phyloP scores from a whole-genome alignment of 2,329 filamentous ascomycete species.

The Colletotrichum liriopes region DNA sequence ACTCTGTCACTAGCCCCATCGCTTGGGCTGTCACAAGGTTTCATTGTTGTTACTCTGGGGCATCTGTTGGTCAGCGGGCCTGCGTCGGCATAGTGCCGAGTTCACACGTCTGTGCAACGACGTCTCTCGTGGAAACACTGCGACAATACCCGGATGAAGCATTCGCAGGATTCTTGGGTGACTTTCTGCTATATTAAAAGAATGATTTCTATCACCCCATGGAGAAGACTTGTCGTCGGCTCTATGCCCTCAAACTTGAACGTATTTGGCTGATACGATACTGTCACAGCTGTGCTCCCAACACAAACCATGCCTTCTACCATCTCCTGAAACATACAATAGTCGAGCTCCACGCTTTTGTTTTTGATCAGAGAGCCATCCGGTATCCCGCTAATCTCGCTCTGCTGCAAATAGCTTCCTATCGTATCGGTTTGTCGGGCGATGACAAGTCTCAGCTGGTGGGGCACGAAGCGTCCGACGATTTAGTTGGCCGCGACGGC shows the following conservation, averaged over 20 bases:
- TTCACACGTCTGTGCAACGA: constrained; percentile 24
- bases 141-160: too few species aligned
- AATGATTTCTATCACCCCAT: rapidly evolving
- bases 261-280: too few species aligned
- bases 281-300: too few species aligned
- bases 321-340: too few species aligned
- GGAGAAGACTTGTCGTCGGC: background rate
- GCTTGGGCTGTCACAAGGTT: background rate
- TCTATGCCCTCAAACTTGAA: background rate
- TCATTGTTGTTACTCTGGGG: constrained; percentile 14
- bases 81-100: constrained; percentile 33
- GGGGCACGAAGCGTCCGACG: background rate
- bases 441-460: background rate
- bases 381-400: too few species aligned
- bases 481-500: too few species aligned
- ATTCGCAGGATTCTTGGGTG: background rate
- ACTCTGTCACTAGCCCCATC: background rate
- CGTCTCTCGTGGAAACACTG: background rate
- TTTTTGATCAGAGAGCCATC: too few species aligned
- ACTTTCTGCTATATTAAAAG: background rate
- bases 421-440: too few species aligned
- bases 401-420: too few species aligned
- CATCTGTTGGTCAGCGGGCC: background rate
- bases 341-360: too few species aligned
- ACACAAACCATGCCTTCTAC: too few species aligned